These are phyloP conservation scores for Cajanus cajan DNA, from an alignment of 306 rosid genomes.

Conservation along the genomic window DNA sequence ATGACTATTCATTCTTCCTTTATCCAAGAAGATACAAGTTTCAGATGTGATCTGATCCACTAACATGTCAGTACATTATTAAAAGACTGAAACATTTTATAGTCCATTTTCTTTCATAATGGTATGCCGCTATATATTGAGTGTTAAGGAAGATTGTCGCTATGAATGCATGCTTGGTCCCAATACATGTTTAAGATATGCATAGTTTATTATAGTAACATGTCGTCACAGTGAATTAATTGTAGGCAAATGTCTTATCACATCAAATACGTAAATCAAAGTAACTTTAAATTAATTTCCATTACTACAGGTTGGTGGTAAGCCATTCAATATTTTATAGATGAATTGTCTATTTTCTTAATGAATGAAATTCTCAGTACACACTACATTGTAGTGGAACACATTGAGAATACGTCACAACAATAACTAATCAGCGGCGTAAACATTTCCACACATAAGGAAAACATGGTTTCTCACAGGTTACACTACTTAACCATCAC, in stretches of 20 bases:
- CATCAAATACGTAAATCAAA: neutral
- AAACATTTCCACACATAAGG: constrained; percentile 18
- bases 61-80: neutral
- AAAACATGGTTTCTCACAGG: constrained; percentile 34
- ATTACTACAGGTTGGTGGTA: neutral
- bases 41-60: neutral
- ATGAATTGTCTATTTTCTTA: constrained; percentile 23
- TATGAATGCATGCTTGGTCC: neutral
- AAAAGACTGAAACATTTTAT: neutral
- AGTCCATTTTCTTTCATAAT: neutral
- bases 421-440: neutral
- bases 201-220: neutral
- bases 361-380: neutral
- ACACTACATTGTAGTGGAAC: neutral
- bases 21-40: neutral
- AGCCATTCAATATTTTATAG: neutral
- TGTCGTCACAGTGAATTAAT: neutral
- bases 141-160: neutral
- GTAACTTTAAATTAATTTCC: neutral
- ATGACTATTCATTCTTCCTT: neutral
- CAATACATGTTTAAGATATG: neutral
- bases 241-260: neutral
- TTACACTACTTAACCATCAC: constrained; percentile 30
- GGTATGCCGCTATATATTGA: neutral
- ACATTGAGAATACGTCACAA: constrained; percentile 34